Evolutionary conservation across 345 rosid genomes (phyloP).

Genomic region (Litchi chinensis): DNA sequence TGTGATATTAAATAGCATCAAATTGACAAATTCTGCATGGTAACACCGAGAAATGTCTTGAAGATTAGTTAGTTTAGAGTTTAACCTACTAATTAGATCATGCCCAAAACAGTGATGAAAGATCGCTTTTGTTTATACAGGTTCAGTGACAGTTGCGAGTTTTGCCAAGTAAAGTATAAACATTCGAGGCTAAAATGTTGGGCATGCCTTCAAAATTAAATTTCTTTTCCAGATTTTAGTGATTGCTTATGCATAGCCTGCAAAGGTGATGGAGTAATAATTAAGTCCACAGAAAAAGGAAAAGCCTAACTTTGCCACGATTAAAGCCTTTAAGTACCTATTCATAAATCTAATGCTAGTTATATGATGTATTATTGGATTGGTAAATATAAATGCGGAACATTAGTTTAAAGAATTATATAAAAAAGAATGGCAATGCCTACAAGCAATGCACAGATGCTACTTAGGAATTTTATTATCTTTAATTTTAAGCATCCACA

Average conservation of each 20-base stretch:
- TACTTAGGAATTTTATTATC: not conserved
- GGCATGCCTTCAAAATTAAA: not conserved
- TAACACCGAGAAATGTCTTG: not conserved
- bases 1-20: not conserved
- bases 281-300: not conserved
- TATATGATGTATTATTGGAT: not conserved
- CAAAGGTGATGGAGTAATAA: not conserved
- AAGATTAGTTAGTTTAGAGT: not conserved
- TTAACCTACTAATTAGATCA: not conserved
- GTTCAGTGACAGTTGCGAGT: not conserved
- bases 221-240: not conserved
- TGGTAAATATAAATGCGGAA: not conserved
- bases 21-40: not conserved
- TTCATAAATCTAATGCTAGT: not conserved
- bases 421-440: not conserved
- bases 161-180: not conserved
- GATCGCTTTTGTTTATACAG: not conserved
- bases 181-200: not conserved
- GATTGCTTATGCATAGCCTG: not conserved
- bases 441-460: not conserved
- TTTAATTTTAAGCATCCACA: not conserved
- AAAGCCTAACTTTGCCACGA: too few species aligned
- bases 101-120: not conserved
- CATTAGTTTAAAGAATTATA: not conserved
- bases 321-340: not conserved